These are phyloP conservation scores for Phytopythium sindhum DNA, from an alignment of 352 stramenopile species.

Conservation along the genomic window DNA sequence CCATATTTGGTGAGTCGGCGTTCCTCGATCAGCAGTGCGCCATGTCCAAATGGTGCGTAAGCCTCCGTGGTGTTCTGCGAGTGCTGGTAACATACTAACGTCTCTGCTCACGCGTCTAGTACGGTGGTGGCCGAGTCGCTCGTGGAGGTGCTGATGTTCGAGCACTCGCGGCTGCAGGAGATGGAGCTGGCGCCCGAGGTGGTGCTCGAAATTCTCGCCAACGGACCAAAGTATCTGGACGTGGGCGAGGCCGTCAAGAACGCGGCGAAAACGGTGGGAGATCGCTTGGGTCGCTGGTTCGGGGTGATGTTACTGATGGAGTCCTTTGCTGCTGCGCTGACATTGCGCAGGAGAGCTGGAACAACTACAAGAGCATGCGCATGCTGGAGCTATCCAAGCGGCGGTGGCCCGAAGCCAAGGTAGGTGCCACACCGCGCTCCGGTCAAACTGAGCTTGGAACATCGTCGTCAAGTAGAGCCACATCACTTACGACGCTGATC, in stretches of 20 bases:
- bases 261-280: constrained; percentile 29
- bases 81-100: background rate
- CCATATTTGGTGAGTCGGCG: constrained; percentile 60
- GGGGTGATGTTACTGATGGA: background rate
- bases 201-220: constrained; percentile 46
- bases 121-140: constrained; percentile 62
- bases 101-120: constrained; percentile 5
- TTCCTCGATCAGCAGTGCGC: constrained; percentile 50
- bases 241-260: constrained; percentile 48
- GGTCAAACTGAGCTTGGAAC: background rate
- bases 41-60: constrained; percentile 45
- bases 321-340: too few species aligned
- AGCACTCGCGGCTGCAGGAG: constrained; percentile 71
- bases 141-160: constrained; percentile 67
- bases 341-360: constrained; percentile 47
- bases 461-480: background rate
- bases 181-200: constrained; percentile 66
- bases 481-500: background rate
- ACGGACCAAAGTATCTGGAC: constrained; percentile 53
- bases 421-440: background rate
- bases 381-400: constrained; percentile 69
- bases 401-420: constrained; percentile 64
- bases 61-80: background rate
- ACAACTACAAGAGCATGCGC: constrained; percentile 60
- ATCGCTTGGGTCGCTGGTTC: background rate